Evolutionary conservation across 2,329 filamentous ascomycete species (phyloP).

Genomic region (Elsinoe arachidis): DNA sequence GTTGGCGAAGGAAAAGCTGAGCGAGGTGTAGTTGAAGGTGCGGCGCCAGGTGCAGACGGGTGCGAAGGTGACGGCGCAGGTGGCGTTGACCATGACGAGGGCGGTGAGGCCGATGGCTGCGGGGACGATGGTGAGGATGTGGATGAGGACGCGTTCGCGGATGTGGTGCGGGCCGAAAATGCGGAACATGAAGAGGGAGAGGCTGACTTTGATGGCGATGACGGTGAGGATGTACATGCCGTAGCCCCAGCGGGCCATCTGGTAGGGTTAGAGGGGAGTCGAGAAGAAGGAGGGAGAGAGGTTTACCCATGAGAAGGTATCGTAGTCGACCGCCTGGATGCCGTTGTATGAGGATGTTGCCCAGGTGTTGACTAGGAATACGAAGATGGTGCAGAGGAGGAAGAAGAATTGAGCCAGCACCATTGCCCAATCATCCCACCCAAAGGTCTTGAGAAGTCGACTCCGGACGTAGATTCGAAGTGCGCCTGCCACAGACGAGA

Average conservation of each 20-base stretch:
- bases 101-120: background rate
- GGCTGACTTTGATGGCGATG: conserved; percentile 37
- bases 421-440: conserved; percentile 38
- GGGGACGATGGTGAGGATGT: conserved; percentile 9
- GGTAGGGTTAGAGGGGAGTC: background rate
- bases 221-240: conserved; percentile 34
- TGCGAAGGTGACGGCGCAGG: conserved; percentile 3
- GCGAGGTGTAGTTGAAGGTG: background rate
- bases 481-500: conserved; percentile 32
- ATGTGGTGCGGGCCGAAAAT: conserved; percentile 24
- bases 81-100: conserved; percentile 1
- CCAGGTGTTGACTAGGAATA: background rate
- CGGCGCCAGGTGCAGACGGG: background rate
- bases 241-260: conserved; percentile 20
- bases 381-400: background rate
- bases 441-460: conserved; percentile 32
- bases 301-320: background rate
- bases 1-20: conserved; percentile 5
- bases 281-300: background rate
- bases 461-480: conserved; percentile 34
- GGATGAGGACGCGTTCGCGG: conserved; percentile 4
- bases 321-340: background rate
- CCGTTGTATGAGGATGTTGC: background rate
- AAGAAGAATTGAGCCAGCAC: conserved; percentile 18
- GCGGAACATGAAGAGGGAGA: conserved; percentile 39